Percentiles rank a stretch among this genome's conserved stretches.
These are phyloP conservation scores for Plasmodium relictum DNA, from an alignment of 169 alveolate genomes.

Conservation along the genomic window DNA sequence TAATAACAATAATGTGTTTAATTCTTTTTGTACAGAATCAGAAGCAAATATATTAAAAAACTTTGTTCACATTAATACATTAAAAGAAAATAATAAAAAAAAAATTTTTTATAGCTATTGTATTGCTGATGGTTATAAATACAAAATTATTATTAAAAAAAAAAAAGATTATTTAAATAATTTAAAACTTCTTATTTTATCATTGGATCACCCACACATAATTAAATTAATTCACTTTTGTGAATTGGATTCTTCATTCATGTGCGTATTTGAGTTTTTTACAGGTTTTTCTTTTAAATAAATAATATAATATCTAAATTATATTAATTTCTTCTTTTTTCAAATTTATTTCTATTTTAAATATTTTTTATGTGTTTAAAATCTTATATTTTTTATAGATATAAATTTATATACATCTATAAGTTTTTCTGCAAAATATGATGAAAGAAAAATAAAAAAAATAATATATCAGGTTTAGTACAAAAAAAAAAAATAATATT, in stretches of 20 bases:
- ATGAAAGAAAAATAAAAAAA: conserved; percentile 49
- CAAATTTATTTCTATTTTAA: no score
- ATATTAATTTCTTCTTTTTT: neutral
- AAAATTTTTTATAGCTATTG: conserved; percentile 54
- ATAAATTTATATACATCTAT: conserved; percentile 21
- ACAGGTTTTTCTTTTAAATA: conserved; percentile 28
- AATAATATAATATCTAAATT: no score
- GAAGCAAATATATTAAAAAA: conserved; percentile 45
- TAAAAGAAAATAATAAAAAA: conserved; percentile 45
- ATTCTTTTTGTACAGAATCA: conserved; percentile 49
- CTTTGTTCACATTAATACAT: conserved; percentile 31
- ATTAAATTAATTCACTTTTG: conserved; percentile 43
- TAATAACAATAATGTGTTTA: conserved; percentile 30
- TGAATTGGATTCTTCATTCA: conserved; percentile 38
- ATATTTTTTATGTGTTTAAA: neutral
- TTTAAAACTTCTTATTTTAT: conserved; percentile 10
- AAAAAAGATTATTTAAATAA: conserved; percentile 29
- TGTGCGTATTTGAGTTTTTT: conserved; percentile 56
- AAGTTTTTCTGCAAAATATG: conserved; percentile 30
- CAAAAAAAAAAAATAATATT: conserved; percentile 6
- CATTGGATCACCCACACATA: conserved; percentile 61
- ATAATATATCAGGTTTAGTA: conserved; percentile 63
- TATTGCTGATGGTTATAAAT: conserved; percentile 62
- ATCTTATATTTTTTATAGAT: conserved; percentile 18
- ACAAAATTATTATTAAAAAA: conserved; percentile 50